Base-by-base conservation (phyloP, 257 asterid genomes). In the Fraxinus pennsylvanica region DNA sequence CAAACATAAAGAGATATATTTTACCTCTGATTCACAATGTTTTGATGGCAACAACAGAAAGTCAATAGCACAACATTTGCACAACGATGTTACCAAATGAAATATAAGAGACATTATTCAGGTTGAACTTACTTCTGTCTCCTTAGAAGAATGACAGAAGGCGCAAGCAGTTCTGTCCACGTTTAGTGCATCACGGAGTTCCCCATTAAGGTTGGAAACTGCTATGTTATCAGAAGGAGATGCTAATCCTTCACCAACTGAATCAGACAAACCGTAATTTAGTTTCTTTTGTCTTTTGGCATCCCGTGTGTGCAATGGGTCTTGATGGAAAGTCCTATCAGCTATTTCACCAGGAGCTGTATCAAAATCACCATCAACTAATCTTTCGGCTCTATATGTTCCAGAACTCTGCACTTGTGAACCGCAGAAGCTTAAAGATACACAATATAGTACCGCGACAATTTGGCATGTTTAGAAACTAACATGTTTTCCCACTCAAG, bases 121-220 rank as follows among this genome's bases (percentile, higher is more conserved):
- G 68, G 69, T 38, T 63, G 82, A 80, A 84, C 89, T 86, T 86
- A 95, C 99, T 67, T 89, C 92, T 69, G 93, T 83, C 76, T 87
- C 74, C 78, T 84, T 81, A 41, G 98, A 88, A 74, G 97, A 83
- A 71, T 89, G 92, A 85, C 99, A 95, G 82, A 95, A 91, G 30
- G 87, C 92, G 86, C 99, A 95, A 39, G 78, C 77, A 75, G 84
- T 78, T 81, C 79, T 88, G 74, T 79, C 75, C 22, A 27, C 75
- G 72, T 68, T 22, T 33, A 83, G 71, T 63, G 85, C 82, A 74
- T 73, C 88, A 22, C 70, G 36, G 30, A 69, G 79, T 63, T 83
- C 89, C 82, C 74, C 68, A 22, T 72, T 75, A 84, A 43, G 27
- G 71, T 66, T 67, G 69, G 84, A 78, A 82, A 68, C 74, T 43